Conservation (phyloP, 169 alveolate species). For the Cryptosporidium felis region DNA sequence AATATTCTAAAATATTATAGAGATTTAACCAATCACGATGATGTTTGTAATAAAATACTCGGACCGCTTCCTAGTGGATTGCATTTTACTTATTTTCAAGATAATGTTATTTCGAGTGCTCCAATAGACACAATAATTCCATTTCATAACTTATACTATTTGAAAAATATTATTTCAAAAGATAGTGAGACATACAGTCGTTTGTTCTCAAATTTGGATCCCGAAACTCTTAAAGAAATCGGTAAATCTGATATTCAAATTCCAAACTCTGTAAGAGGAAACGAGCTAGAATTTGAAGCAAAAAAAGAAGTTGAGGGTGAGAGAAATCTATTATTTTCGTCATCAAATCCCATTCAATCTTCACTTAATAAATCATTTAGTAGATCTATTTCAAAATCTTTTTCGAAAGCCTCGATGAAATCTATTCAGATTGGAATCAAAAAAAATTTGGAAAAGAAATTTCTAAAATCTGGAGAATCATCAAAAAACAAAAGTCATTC, state of each 20-base stretch:
- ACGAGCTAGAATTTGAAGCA: not conserved
- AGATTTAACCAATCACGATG: slow-evolving; percentile 40
- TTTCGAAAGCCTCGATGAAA: slow-evolving; percentile 28
- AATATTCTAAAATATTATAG: slow-evolving; percentile 28
- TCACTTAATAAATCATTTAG: slow-evolving; percentile 3
- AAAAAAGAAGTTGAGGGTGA: no score
- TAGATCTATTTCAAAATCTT: slow-evolving; percentile 17
- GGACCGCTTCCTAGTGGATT: slow-evolving; percentile 67
- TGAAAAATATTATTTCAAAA: not conserved
- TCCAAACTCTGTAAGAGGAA: not conserved
- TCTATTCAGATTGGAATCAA: slow-evolving; percentile 42
- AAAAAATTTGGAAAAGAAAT: slow-evolving; percentile 6
- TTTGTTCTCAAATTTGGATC: not conserved
- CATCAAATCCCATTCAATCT: not conserved
- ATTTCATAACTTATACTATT: slow-evolving; percentile 13
- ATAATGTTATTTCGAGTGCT: slow-evolving; percentile 37
- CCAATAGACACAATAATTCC: slow-evolving; percentile 36
- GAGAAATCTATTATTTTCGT: no score
- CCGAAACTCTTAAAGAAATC: not conserved
- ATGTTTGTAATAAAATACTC: slow-evolving; percentile 7
- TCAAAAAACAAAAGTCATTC: not conserved
- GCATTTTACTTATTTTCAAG: slow-evolving; percentile 5
- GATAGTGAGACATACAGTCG: slow-evolving; percentile 16
- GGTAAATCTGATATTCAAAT: not conserved
- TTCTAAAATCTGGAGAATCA: not conserved